Base-by-base conservation (phyloP, 805 yeast genomes). In the Zygoascus ofunaensis region DNA sequence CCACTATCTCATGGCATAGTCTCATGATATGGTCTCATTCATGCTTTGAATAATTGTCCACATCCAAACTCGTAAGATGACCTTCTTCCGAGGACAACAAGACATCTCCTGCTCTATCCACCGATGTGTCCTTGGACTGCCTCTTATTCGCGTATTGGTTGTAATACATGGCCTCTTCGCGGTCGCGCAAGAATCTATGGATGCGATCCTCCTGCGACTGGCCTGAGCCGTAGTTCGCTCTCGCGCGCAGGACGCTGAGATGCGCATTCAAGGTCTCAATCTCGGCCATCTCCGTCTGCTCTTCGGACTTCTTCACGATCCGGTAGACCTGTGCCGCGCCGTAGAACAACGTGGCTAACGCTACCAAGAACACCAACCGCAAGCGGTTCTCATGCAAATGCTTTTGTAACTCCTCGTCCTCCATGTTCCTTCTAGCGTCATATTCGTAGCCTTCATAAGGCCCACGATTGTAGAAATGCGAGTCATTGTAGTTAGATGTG, bases 361-460 rank as follows among this genome's bases (percentile, higher is more conserved):
- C 55, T n/a, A 74, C 64, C 43, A 69, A 61, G 42, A 71, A 66
- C 61, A 63, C 61, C 64, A 66, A 52, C 69, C 69, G 58, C 65
- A 70, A 46, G 32, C 66, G 56, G 60, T 69, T 59, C 24, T 52
- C 55, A 15, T 46, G 64, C 65, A 51, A 64, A 48, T 53, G 67
- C 66, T 49, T 65, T 66, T 53, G 59, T 57, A 44, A 75, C 64
- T 19, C 55, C 47, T 56, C 55, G 41, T 56, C 55, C 42, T 46
- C 28, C 38, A 33, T 33, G 26, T 64, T 55, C 45, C 65, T 61
- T 54, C 59, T 60, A 66, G 70, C 65, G 34, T 61, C 56, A 15
- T 63, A 53, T 37, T 76, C 72, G 55, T 70, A 72, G 46, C 78
- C 84, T 49, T 77, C 82, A 83, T 83, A 77, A 0, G 74, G 73